Conservation (phyloP, 495 filamentous ascomycete species). For the Aspergillus panamensis region DNA sequence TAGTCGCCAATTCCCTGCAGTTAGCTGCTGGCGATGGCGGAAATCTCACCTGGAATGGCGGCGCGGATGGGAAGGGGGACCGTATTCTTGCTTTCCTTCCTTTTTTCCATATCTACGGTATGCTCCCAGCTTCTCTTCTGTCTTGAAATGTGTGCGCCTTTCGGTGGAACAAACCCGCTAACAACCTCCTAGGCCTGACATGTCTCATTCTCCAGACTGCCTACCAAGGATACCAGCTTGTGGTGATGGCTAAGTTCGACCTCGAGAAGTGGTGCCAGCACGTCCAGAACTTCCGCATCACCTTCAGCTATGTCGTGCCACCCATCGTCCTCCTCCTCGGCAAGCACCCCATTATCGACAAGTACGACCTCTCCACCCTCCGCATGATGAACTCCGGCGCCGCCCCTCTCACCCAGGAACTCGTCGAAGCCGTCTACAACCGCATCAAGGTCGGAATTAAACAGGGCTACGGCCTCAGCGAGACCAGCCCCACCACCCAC, state of each 20-base stretch:
- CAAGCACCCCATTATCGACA: conserved; percentile 71
- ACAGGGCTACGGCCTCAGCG: conserved; percentile 88
- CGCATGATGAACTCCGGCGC: conserved; percentile 88
- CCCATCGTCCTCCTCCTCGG: conserved; percentile 77
- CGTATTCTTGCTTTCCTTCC: conserved; percentile 76
- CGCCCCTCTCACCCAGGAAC: conserved; percentile 78
- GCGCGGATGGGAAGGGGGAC: conserved; percentile 62
- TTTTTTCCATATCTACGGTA: conserved; percentile 93
- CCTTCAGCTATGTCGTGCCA: conserved; percentile 79
- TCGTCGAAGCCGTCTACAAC: conserved; percentile 73
- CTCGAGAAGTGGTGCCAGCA: conserved; percentile 71
- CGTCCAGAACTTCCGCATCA: conserved; percentile 71
- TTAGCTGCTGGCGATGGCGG: conserved; percentile 55
- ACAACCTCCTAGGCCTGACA: conserved; percentile 64
- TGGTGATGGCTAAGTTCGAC: conserved; percentile 84
- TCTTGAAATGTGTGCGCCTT: background rate
- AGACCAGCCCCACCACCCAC: conserved; percentile 57
- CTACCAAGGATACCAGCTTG: conserved; percentile 61
- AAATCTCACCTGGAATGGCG: conserved; percentile 57
- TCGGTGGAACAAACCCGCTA: background rate
- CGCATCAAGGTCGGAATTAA: conserved; percentile 72
- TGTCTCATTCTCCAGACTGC: conserved; percentile 61
- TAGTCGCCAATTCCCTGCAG: conserved; percentile 67
- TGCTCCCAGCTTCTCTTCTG: conserved; percentile 6
- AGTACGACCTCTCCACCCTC: conserved; percentile 76